phyloP scores from a whole-genome alignment of 2,329 filamentous ascomycete genomes.

The Pseudovirgaria hyperparasitica region DNA sequence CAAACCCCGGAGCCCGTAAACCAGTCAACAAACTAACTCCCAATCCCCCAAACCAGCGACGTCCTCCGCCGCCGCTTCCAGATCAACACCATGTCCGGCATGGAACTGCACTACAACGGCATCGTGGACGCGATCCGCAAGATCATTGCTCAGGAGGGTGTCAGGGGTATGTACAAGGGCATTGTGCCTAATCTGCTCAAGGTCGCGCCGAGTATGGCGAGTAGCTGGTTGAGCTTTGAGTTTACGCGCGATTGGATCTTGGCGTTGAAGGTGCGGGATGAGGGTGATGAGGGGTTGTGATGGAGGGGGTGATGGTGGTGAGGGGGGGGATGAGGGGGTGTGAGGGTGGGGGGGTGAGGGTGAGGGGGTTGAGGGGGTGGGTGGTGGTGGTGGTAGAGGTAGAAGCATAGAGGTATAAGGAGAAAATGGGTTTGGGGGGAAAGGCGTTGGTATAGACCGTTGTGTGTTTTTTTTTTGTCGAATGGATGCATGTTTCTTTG shows the following conservation, averaged over 20 bases:
- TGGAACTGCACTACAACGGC: constrained; percentile 90
- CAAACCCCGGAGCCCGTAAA: background rate
- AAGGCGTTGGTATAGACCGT: too few relatives aligned
- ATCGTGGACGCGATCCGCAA: constrained; percentile 71
- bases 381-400: too few relatives aligned
- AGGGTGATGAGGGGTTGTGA: background rate
- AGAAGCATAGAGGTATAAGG: too few relatives aligned
- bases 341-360: background rate
- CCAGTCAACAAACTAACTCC: constrained; percentile 1
- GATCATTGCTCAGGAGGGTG: constrained; percentile 73
- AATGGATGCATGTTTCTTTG: too few relatives aligned
- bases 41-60: constrained; percentile 43
- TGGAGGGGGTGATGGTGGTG: background rate
- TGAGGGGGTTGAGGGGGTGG: background rate
- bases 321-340: background rate
- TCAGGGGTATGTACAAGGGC: constrained; percentile 84
- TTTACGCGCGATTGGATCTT: constrained; percentile 79
- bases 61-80: constrained; percentile 90
- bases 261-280: constrained; percentile 33
- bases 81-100: constrained; percentile 97
- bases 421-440: too few relatives aligned
- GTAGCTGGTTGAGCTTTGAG: constrained; percentile 96
- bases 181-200: constrained; percentile 92
- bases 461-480: too few relatives aligned
- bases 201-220: constrained; percentile 96